These are phyloP conservation scores for Cladophialophora carrionii DNA, from an alignment of 2,329 filamentous ascomycete genomes.

Conservation along the genomic window DNA sequence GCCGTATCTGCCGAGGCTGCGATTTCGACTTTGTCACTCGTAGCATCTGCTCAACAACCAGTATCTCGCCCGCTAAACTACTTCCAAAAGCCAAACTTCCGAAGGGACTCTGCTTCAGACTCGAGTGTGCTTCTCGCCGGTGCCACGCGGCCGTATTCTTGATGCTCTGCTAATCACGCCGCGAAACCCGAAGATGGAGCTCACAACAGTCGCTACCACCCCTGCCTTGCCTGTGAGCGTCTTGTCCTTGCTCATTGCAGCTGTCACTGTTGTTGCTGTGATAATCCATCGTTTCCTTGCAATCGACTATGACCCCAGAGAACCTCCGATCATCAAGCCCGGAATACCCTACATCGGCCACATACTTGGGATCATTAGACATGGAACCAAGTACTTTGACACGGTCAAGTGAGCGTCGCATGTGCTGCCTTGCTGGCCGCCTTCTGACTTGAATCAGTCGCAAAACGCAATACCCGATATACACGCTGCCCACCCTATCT, in stretches of 20 bases:
- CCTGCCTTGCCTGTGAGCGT: slow-evolving; percentile 8
- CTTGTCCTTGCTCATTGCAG: slow-evolving; percentile 7
- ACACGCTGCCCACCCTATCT: slow-evolving; percentile 15
- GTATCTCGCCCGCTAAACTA: neutral
- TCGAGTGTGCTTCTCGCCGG: neutral
- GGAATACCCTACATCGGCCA: slow-evolving; percentile 15
- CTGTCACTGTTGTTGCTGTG: neutral
- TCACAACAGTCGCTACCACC: slow-evolving; percentile 1
- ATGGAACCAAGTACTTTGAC: slow-evolving; percentile 18
- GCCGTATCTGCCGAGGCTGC: neutral
- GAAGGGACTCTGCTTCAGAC: neutral
- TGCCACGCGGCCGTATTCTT: neutral
- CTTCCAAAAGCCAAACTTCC: too few relatives aligned
- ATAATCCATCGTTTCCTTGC: slow-evolving; percentile 6
- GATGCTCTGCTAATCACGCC: neutral
- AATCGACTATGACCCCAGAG: slow-evolving; percentile 16
- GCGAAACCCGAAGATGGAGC: neutral
- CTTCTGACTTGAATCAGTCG: slow-evolving; percentile 11
- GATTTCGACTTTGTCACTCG: neutral
- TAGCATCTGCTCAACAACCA: neutral
- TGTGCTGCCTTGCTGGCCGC: neutral
- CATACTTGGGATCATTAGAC: slow-evolving; percentile 17
- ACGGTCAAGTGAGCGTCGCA: slow-evolving; percentile 11
- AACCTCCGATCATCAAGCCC: slow-evolving; percentile 16
- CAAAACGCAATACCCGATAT: slow-evolving; percentile 16